Evolutionary conservation across 1,284 basidiomycete genomes (phyloP).

Genomic region (Singerocomus inundabilis): DNA sequence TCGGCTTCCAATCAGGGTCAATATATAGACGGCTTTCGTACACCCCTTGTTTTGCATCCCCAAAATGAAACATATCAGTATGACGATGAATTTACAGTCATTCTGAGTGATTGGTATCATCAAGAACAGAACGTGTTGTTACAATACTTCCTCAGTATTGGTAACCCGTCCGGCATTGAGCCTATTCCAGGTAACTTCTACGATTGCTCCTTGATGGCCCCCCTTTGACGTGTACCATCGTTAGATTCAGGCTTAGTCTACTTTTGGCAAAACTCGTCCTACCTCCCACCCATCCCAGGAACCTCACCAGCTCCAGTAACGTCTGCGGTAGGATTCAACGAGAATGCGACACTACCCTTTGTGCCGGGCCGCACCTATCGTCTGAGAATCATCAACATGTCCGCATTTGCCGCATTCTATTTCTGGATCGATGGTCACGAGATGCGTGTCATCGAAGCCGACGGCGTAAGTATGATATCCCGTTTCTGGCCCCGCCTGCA

Average conservation of each 20-base stretch:
- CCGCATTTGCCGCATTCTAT: constrained; percentile 72
- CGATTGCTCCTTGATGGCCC: not conserved
- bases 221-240: not conserved
- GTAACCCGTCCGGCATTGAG: constrained; percentile 83
- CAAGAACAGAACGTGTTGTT: constrained; percentile 65
- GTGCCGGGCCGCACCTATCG: constrained; percentile 80
- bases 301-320: constrained; percentile 47
- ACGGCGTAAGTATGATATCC: constrained; percentile 59
- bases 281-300: constrained; percentile 61
- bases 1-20: constrained; percentile 54
- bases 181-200: constrained; percentile 69
- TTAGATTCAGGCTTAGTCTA: constrained; percentile 83
- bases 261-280: constrained; percentile 72
- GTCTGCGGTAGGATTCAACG: constrained; percentile 72
- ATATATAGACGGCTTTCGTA: constrained; percentile 84
- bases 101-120: constrained; percentile 88
- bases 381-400: constrained; percentile 75
- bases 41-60: constrained; percentile 76
- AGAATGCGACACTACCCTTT: constrained; percentile 85
- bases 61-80: constrained; percentile 64
- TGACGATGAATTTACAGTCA: constrained; percentile 89
- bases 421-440: constrained; percentile 92
- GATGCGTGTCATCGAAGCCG: constrained; percentile 87
- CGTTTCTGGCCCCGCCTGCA: not conserved
- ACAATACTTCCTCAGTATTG: constrained; percentile 70